These are phyloP conservation scores for Fraxinus baroniana DNA, from an alignment of 305 asterid species.

Conservation along the genomic window DNA sequence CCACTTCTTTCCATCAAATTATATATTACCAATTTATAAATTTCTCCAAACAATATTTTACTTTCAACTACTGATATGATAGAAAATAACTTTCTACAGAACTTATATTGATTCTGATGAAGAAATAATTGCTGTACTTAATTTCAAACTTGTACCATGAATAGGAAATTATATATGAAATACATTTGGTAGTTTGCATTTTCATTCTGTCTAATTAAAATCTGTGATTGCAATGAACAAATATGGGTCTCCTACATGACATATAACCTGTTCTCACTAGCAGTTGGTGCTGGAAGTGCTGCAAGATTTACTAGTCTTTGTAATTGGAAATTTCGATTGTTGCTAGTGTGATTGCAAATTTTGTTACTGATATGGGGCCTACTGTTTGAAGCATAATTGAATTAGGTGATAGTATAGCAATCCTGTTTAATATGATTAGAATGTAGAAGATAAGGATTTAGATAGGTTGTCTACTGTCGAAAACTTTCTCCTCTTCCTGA, in stretches of 20 bases:
- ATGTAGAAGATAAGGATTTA: no score
- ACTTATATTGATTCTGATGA: not conserved
- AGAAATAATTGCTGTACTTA: conserved; percentile 11
- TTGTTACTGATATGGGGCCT: not conserved
- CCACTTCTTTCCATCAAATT: not conserved
- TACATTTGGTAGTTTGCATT: not conserved
- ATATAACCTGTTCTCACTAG: not conserved
- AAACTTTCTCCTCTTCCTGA: no score
- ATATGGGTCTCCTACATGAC: not conserved
- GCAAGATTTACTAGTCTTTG: not conserved
- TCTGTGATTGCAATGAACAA: not conserved
- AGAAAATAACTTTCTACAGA: conserved; percentile 4
- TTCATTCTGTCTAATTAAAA: not conserved
- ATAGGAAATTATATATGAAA: not conserved
- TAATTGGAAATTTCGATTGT: not conserved
- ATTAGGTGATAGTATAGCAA: no score
- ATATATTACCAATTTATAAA: not conserved
- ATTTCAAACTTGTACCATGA: not conserved
- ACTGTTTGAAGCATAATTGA: no score
- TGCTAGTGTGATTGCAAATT: not conserved
- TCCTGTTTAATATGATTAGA: no score
- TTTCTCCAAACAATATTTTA: not conserved
- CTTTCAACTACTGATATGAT: not conserved
- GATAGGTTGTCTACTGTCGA: no score
- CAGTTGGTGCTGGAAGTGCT: not conserved